Conservation (phyloP, 768 basidiomycete genomes). For the Hypholoma sublateritium region DNA sequence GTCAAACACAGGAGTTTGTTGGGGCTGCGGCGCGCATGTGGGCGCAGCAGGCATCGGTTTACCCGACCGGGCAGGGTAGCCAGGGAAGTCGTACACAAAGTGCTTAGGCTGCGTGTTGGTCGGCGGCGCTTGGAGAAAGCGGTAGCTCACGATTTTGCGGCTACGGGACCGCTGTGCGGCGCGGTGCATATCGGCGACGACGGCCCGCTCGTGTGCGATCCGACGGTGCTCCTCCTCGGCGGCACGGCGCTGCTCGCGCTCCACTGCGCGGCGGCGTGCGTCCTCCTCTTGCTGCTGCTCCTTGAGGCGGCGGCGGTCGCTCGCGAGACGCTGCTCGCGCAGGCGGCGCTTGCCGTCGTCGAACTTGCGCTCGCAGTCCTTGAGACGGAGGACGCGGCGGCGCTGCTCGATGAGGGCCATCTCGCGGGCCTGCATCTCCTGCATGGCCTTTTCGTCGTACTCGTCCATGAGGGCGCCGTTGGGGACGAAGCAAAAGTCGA, state of each 20-base stretch:
- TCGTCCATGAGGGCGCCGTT: slow-evolving; percentile 43
- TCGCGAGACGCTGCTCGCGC: slow-evolving; percentile 36
- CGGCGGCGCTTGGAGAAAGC: background rate
- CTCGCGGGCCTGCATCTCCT: slow-evolving; percentile 37
- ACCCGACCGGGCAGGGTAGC: slow-evolving; percentile 5
- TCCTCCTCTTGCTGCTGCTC: slow-evolving; percentile 26
- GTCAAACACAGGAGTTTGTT: slow-evolving; percentile 27
- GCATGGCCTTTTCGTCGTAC: slow-evolving; percentile 35
- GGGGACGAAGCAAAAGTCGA: slow-evolving; percentile 47
- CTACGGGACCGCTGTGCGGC: background rate
- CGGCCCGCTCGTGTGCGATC: slow-evolving; percentile 10
- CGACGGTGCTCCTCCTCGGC: slow-evolving; percentile 17
- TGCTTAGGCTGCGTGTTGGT: background rate
- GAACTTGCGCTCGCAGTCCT: slow-evolving; percentile 49
- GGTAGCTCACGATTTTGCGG: background rate
- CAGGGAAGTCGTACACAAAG: slow-evolving; percentile 26
- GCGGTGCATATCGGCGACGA: background rate
- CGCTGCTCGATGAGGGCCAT: slow-evolving; percentile 34
- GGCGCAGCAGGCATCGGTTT: slow-evolving; percentile 3
- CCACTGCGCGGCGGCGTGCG: slow-evolving; percentile 21
- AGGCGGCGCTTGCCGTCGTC: slow-evolving; percentile 44
- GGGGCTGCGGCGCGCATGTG: slow-evolving; percentile 22
- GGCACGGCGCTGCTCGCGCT: slow-evolving; percentile 25
- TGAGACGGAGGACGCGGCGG: slow-evolving; percentile 39
- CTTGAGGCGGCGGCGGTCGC: slow-evolving; percentile 29